phyloP scores from a whole-genome alignment of 805 yeast genomes.

The Nakazawaea molendinolei region DNA sequence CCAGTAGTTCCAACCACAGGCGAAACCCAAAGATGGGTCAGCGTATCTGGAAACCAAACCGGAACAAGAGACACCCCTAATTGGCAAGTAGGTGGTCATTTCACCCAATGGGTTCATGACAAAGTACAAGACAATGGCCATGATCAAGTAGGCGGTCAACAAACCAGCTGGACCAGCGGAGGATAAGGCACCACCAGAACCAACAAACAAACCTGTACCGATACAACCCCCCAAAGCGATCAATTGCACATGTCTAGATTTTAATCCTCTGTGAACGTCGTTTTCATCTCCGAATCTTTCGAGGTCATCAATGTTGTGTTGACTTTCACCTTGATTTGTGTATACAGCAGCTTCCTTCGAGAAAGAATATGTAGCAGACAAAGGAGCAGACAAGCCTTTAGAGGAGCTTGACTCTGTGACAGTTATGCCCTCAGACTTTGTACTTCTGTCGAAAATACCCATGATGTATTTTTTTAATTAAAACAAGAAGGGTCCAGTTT shows the following conservation, averaged over 20 bases:
- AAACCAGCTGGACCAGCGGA: constrained; percentile 33
- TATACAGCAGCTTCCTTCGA: constrained; percentile 11
- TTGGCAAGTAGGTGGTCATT: constrained; percentile 56
- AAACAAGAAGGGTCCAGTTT: neutral
- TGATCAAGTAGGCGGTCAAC: constrained; percentile 53
- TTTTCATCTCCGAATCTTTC: constrained; percentile 9
- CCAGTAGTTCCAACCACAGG: constrained; percentile 41
- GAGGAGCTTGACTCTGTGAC: constrained; percentile 2
- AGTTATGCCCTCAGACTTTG: neutral
- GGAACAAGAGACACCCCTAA: constrained; percentile 60
- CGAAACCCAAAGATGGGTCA: constrained; percentile 53
- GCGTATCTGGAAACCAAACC: constrained; percentile 55
- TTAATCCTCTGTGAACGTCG: constrained; percentile 33
- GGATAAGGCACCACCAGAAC: constrained; percentile 36
- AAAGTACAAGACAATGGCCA: constrained; percentile 58
- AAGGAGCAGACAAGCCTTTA: constrained; percentile 1
- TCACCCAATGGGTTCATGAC: constrained; percentile 64
- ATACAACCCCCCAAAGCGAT: constrained; percentile 68
- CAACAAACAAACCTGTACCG: constrained; percentile 56
- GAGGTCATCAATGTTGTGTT: constrained; percentile 7
- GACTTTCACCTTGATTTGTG: constrained; percentile 7
- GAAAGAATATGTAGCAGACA: constrained; percentile 8
- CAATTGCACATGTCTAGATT: constrained; percentile 50
- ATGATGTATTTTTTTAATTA: neutral
- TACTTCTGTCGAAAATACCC: constrained; percentile 3